These are phyloP conservation scores for Candida cerambycidarum DNA, from an alignment of 805 yeast species.

Conservation along the genomic window DNA sequence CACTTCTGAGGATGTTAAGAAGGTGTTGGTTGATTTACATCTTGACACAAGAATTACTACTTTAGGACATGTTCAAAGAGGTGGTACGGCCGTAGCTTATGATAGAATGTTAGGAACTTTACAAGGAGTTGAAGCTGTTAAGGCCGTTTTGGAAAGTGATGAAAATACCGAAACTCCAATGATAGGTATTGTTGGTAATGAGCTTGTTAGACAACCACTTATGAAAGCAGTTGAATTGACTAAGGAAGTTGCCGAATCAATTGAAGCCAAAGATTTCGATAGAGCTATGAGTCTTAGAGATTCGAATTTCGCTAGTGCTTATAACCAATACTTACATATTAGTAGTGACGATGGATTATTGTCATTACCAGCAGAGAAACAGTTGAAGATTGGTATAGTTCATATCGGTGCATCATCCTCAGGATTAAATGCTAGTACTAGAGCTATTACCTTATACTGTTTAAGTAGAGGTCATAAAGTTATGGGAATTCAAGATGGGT, in stretches of 20 bases:
- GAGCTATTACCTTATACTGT: slow-evolving; percentile 73
- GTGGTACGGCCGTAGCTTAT: slow-evolving; percentile 77
- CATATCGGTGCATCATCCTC: slow-evolving; percentile 83
- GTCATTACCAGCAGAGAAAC: slow-evolving; percentile 48
- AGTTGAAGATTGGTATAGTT: slow-evolving; percentile 65
- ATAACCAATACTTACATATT: slow-evolving; percentile 60
- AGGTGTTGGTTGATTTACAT: slow-evolving; percentile 65
- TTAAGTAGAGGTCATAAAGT: slow-evolving; percentile 73
- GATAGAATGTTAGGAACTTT: slow-evolving; percentile 72
- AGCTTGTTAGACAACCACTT: slow-evolving; percentile 64
- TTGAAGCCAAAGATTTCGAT: slow-evolving; percentile 62
- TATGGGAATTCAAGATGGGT: slow-evolving; percentile 73
- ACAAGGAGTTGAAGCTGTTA: slow-evolving; percentile 82
- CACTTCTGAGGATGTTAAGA: slow-evolving; percentile 61
- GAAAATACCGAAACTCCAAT: slow-evolving; percentile 78
- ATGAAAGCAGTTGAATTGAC: slow-evolving; percentile 74
- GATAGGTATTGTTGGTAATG: slow-evolving; percentile 71
- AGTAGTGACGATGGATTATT: slow-evolving; percentile 36
- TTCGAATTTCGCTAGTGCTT: slow-evolving; percentile 65
- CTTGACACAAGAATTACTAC: slow-evolving; percentile 78
- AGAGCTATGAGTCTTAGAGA: slow-evolving; percentile 72
- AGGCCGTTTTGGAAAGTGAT: slow-evolving; percentile 65
- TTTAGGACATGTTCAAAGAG: slow-evolving; percentile 80
- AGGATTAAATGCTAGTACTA: slow-evolving; percentile 75
- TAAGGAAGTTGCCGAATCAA: slow-evolving; percentile 69